Conservation (phyloP, 2,329 filamentous ascomycete genomes). For the Aureobasidium sp. region DNA sequence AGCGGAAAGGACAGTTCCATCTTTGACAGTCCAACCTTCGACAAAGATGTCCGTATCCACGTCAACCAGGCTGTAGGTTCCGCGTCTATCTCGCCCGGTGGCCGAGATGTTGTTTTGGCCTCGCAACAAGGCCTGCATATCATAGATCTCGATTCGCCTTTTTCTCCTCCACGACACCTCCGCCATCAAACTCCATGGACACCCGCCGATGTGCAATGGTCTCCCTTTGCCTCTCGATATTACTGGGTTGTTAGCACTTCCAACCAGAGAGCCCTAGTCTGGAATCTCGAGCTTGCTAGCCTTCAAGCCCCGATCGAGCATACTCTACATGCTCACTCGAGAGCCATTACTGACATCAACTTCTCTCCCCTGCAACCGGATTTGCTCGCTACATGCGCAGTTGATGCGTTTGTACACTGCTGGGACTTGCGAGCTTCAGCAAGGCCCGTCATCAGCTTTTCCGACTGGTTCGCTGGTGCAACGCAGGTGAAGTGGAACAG, state of each 20-base stretch:
- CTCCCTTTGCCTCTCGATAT: constrained; percentile 79
- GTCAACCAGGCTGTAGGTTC: constrained; percentile 77
- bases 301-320: constrained; percentile 80
- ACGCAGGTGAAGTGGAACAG: constrained; percentile 95
- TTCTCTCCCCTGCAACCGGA: constrained; percentile 92
- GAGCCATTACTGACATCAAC: constrained; percentile 93
- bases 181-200: constrained; percentile 88
- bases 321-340: constrained; percentile 74
- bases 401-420: constrained; percentile 87
- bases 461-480: constrained; percentile 87
- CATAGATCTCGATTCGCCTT: constrained; percentile 84
- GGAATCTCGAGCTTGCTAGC: constrained; percentile 71
- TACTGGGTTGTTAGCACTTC: constrained; percentile 93
- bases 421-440: constrained; percentile 77
- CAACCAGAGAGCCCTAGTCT: constrained; percentile 88
- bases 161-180: constrained; percentile 76
- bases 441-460: constrained; percentile 71
- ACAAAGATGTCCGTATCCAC: constrained; percentile 74
- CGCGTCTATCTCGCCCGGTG: constrained; percentile 85
- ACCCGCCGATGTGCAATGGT: constrained; percentile 95
- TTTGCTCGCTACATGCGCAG: constrained; percentile 79
- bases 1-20: constrained; percentile 10
- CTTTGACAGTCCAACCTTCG: constrained; percentile 82
- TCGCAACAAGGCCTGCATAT: constrained; percentile 86
- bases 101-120: constrained; percentile 82